Evolutionary conservation across 106 monocot species (phyloP).

Genomic region (Dendrobium officinale): DNA sequence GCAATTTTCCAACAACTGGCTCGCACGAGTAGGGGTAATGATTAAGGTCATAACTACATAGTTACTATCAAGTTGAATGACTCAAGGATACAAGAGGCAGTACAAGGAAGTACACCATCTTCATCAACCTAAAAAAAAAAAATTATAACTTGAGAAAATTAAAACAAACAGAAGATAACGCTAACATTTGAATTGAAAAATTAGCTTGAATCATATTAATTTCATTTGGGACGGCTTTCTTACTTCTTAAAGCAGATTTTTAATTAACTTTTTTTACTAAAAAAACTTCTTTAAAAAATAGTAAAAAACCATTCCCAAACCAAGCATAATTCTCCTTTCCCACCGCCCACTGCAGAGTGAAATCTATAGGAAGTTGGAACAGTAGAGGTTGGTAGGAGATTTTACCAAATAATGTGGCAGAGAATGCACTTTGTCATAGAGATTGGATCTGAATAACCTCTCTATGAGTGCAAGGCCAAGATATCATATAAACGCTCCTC

Average conservation of each 20-base stretch:
- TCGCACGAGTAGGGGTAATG: neutral
- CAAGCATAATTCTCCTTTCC: neutral
- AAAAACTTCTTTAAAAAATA: no score
- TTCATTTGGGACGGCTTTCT: no score
- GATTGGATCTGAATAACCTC: neutral
- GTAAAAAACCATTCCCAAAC: no score
- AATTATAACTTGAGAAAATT: neutral
- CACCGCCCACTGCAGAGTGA: no score
- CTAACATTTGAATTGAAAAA: neutral
- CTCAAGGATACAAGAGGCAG: slow-evolving; percentile 1
- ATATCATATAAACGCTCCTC: no score
- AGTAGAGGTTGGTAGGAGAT: neutral
- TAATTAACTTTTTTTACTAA: no score
- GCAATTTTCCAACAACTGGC: neutral
- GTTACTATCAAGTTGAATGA: neutral
- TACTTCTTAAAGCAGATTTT: no score
- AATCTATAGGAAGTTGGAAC: neutral
- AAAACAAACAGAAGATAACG: neutral
- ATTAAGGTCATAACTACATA: neutral
- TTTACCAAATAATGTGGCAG: neutral
- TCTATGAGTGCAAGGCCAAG: neutral
- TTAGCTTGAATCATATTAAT: neutral
- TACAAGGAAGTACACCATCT: neutral
- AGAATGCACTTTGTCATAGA: neutral
- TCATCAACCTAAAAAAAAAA: neutral